These are phyloP conservation scores for Scheffersomyces amazonensis DNA, from an alignment of 805 yeast species.

Conservation along the genomic window DNA sequence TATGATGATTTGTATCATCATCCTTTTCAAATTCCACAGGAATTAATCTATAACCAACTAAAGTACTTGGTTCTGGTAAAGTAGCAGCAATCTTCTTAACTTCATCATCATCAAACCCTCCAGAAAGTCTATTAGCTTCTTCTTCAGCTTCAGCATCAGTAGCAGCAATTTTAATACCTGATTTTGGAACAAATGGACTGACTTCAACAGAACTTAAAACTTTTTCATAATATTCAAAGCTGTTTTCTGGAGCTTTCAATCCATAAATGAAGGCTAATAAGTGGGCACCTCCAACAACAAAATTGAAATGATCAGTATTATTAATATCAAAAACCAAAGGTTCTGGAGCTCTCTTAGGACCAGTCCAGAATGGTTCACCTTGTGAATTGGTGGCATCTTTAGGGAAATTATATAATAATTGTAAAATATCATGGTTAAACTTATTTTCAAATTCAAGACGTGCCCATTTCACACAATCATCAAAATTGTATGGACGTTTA, in stretches of 20 bases:
- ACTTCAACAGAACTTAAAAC: slow-evolving; percentile 47
- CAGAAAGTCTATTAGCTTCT: slow-evolving; percentile 46
- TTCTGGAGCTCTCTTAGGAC: slow-evolving; percentile 93
- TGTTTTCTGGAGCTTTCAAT: slow-evolving; percentile 67
- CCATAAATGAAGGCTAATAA: slow-evolving; percentile 90
- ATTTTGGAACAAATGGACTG: slow-evolving; percentile 66
- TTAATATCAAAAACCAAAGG: slow-evolving; percentile 77
- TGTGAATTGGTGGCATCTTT: slow-evolving; percentile 84
- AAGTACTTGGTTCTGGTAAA: slow-evolving; percentile 82
- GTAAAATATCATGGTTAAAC: slow-evolving; percentile 82
- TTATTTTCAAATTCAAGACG: slow-evolving; percentile 83
- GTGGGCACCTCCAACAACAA: slow-evolving; percentile 86
- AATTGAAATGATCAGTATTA: slow-evolving; percentile 76
- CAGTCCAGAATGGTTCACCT: slow-evolving; percentile 97
- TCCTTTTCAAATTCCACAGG: slow-evolving; percentile 98
- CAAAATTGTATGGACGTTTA: slow-evolving; percentile 84
- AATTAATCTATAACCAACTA: slow-evolving; percentile 81
- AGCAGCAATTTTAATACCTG: slow-evolving; percentile 77
- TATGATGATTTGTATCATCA: slow-evolving; percentile 95
- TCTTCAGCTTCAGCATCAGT: slow-evolving; percentile 89
- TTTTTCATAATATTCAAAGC: slow-evolving; percentile 50
- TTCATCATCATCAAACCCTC: slow-evolving; percentile 55
- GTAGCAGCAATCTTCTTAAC: slow-evolving; percentile 67
- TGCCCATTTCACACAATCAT: slow-evolving; percentile 96
- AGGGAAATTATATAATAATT: slow-evolving; percentile 92